phyloP scores from a whole-genome alignment of 2,329 filamentous ascomycete species.

The Penicillium sp. region DNA sequence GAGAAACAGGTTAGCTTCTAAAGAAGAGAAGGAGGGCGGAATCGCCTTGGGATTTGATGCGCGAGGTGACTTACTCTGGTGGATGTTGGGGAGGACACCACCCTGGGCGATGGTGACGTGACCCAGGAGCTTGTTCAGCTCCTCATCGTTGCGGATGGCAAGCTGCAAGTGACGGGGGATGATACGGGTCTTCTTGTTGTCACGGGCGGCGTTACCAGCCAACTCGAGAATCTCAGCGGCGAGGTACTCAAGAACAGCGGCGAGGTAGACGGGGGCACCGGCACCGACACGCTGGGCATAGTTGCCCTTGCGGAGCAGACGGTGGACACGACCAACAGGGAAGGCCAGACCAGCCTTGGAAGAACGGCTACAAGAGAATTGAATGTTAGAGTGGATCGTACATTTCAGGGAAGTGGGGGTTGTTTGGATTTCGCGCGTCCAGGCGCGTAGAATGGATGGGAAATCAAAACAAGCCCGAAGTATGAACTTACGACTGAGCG shows the following conservation, averaged over 20 bases:
- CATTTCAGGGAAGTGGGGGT: conserved; percentile 31
- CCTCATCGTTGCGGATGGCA: conserved; percentile 98
- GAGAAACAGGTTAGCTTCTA: conserved; percentile 4
- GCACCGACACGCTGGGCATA: conserved; percentile 99
- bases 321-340: conserved; percentile 98
- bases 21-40: background rate
- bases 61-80: conserved; percentile 73
- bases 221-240: conserved; percentile 98
- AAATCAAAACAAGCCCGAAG: conserved; percentile 8
- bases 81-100: conserved; percentile 95
- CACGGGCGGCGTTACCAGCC: conserved; percentile 96
- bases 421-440: background rate
- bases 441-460: conserved; percentile 10
- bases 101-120: conserved; percentile 97
- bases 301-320: conserved; percentile 98
- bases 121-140: conserved; percentile 97
- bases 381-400: background rate
- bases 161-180: conserved; percentile 98
- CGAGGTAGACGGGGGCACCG: conserved; percentile 93
- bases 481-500: conserved; percentile 89
- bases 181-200: conserved; percentile 99
- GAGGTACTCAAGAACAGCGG: conserved; percentile 96
- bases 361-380: conserved; percentile 68
- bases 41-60: background rate
- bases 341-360: conserved; percentile 99